phyloP scores from a whole-genome alignment of 1,284 basidiomycete species.

The Boletus holoroseus region DNA sequence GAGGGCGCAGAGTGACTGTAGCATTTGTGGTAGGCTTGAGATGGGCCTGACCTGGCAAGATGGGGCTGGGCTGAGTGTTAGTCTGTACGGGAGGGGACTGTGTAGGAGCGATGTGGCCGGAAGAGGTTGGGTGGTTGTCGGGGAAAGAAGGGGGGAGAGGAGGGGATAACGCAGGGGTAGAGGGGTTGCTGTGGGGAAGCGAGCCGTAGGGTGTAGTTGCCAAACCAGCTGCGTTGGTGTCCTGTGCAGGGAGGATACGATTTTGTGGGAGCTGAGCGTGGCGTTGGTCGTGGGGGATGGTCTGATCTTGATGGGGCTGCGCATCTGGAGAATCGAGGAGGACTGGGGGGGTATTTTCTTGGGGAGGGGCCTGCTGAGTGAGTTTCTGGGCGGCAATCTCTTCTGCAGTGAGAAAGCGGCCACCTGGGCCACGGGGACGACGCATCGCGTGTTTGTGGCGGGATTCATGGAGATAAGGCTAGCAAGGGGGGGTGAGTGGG shows the following conservation, averaged over 20 bases:
- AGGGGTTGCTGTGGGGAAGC: constrained; percentile 18
- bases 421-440: constrained; percentile 91
- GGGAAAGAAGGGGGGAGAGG: constrained; percentile 21
- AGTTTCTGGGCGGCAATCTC: constrained; percentile 80
- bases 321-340: constrained; percentile 14
- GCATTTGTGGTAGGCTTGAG: constrained; percentile 31
- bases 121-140: constrained; percentile 13
- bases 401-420: constrained; percentile 92
- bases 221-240: constrained; percentile 6
- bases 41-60: constrained; percentile 15
- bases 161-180: constrained; percentile 21
- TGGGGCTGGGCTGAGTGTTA: constrained; percentile 22
- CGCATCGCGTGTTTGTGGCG: constrained; percentile 98
- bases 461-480: constrained; percentile 97
- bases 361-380: constrained; percentile 26
- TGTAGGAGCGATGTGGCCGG: constrained; percentile 13
- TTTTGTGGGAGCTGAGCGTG: constrained; percentile 20
- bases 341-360: constrained; percentile 12
- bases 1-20: constrained; percentile 45
- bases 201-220: constrained; percentile 14
- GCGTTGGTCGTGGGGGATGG: constrained; percentile 9
- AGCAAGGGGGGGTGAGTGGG: constrained; percentile 8
- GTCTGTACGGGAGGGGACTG: constrained; percentile 24
- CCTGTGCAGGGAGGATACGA: constrained; percentile 22
- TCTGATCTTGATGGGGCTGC: constrained; percentile 10